Conservation (phyloP, 495 filamentous ascomycete genomes). For the Beverwykella pulmonaria region DNA sequence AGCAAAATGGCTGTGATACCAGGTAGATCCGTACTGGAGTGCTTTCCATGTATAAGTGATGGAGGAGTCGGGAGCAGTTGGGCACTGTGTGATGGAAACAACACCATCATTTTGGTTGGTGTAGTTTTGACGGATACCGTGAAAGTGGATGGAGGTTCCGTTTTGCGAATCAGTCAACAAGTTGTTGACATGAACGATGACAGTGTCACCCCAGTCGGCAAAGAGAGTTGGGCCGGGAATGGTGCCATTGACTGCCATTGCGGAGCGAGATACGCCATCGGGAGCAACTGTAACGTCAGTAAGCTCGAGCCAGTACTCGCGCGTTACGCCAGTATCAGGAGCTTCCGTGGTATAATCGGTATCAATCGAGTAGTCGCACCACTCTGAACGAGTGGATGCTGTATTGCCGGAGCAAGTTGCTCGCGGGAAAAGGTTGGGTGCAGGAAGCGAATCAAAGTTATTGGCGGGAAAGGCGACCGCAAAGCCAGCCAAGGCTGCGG, state of each 20-base stretch:
- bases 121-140: constrained; percentile 54
- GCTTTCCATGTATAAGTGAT: constrained; percentile 45
- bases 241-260: constrained; percentile 39
- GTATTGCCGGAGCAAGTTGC: constrained; percentile 15
- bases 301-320: constrained; percentile 51
- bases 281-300: constrained; percentile 52
- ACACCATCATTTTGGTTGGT: constrained; percentile 54
- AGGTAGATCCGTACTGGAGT: constrained; percentile 43
- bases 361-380: constrained; percentile 43
- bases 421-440: constrained; percentile 10
- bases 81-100: constrained; percentile 50
- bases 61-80: constrained; percentile 45
- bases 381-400: constrained; percentile 18
- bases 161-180: constrained; percentile 41
- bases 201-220: constrained; percentile 40
- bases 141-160: constrained; percentile 48
- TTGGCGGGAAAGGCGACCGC: constrained; percentile 8
- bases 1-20: constrained; percentile 48
- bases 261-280: constrained; percentile 52
- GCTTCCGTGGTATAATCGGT: constrained; percentile 38
- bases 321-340: constrained; percentile 25
- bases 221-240: constrained; percentile 39
- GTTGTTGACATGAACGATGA: constrained; percentile 41
- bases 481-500: background rate
- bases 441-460: background rate